Base-by-base conservation (phyloP, 1,139 yeast species). In the Pichia cactophila region DNA sequence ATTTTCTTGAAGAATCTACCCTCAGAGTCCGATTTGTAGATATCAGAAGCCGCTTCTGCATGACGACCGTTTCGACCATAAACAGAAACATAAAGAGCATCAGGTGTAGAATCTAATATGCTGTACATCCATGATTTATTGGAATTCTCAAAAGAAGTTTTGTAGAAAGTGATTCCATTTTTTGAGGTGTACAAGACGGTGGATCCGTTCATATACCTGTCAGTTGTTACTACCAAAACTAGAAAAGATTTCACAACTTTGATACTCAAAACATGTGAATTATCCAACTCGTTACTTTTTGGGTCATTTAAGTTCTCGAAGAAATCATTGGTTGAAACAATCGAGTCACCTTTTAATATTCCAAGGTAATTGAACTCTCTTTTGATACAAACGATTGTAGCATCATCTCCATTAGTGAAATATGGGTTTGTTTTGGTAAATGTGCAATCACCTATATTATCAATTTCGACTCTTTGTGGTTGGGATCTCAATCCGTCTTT, bases 1-100 rank as follows among this genome's bases (percentile, higher is more conserved):
- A 77, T 57, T 52, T 72, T 73, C 17, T 69, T 70, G 63, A 78
- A 83, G 47, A 71, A 72, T 41, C 78, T 61, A 1, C 95, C 94
- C 4, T 78, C 69, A 4, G 86, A 79, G 60, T 83, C 86, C 3
- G 88, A 80, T 3, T 78, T 67, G 58, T 75, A 79, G 14, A 86
- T 60, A 10, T 78, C 62, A 61, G 77, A 64, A 1, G 42, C 33
- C 52, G 56, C 43, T 29, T 57, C 53, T 1, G 49, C 20, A 11
- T 57, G 52, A 16, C 40, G 49, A 16, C 61, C 48, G 44, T 57
- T 61, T 4, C 64, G 54, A 33, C 73, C 76, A 64, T 68, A 67
- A 11, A 77, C 74, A 28, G 77, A 71, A 11, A 86, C 59, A 55
- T 80, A 80, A 11, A 85, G 62, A 0, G 87, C 76, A 58, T 72